Conservation (phyloP, 2,329 filamentous ascomycete species). For the Cytospora piceicola region DNA sequence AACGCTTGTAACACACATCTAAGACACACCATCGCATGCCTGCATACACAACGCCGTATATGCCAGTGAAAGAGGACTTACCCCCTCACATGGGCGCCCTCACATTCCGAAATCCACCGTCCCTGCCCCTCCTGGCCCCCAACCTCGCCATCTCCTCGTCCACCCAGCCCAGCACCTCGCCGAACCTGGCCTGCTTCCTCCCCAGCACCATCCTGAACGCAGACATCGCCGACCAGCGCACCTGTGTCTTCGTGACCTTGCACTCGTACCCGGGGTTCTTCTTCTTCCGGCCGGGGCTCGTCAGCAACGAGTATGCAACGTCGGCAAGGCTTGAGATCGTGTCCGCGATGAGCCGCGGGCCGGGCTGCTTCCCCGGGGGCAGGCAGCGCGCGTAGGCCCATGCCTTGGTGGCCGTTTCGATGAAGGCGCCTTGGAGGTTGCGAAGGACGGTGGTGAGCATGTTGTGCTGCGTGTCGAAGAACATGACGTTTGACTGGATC, state of each 20-base stretch:
- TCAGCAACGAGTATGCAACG: slow-evolving; percentile 67
- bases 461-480: slow-evolving; percentile 82
- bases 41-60: neutral
- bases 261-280: slow-evolving; percentile 60
- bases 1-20: neutral
- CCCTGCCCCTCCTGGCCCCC: slow-evolving; percentile 27
- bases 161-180: slow-evolving; percentile 70
- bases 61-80: neutral
- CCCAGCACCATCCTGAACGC: slow-evolving; percentile 72
- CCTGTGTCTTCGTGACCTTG: slow-evolving; percentile 62
- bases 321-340: slow-evolving; percentile 69
- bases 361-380: slow-evolving; percentile 58
- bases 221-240: slow-evolving; percentile 65
- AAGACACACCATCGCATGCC: neutral
- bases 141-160: slow-evolving; percentile 49
- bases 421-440: slow-evolving; percentile 78
- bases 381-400: slow-evolving; percentile 66
- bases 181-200: slow-evolving; percentile 73
- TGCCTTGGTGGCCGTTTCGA: slow-evolving; percentile 77
- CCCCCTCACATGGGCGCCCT: neutral
- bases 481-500: slow-evolving; percentile 82
- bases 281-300: slow-evolving; percentile 52
- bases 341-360: slow-evolving; percentile 55
- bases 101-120: neutral
- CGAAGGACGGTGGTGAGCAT: slow-evolving; percentile 65